These are phyloP conservation scores for Colletotrichum orchidophilum DNA, from an alignment of 2,329 filamentous ascomycete species.

Conservation along the genomic window DNA sequence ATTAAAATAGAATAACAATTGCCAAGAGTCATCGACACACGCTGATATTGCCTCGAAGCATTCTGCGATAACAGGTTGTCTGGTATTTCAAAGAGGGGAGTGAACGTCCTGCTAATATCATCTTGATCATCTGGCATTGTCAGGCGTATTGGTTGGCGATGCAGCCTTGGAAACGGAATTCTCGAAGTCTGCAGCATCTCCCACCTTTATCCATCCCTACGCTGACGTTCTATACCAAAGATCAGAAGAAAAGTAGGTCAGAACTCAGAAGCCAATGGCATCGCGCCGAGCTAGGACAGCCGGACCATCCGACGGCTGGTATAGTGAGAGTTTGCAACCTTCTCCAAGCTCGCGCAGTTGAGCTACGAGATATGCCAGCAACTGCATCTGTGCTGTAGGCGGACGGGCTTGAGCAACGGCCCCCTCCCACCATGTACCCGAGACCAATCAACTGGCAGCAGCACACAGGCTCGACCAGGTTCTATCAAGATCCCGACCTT, in stretches of 20 bases:
- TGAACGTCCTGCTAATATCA: neutral
- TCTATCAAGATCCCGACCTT: conserved; percentile 7
- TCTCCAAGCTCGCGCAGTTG: neutral
- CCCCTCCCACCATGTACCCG: neutral
- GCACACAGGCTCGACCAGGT: neutral
- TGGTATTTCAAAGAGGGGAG: neutral
- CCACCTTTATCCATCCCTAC: neutral
- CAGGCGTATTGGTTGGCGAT: neutral
- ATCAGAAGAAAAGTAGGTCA: neutral
- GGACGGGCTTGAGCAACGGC: neutral
- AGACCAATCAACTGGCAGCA: neutral
- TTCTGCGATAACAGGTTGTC: neutral
- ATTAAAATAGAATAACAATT: conserved; percentile 18
- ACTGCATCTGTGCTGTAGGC: neutral
- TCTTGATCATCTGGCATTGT: neutral
- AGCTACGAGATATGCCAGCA: neutral
- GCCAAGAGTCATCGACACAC: neutral
- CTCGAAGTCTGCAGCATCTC: too few relatives aligned
- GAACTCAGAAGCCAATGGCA: neutral
- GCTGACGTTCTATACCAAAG: neutral
- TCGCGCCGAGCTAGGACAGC: neutral
- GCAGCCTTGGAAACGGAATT: neutral
- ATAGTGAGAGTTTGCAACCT: neutral
- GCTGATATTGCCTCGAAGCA: conserved; percentile 1
- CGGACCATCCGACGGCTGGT: conserved; percentile 12